Percentiles rank a stretch among this genome's conserved stretches.
Conservation (phyloP, 768 basidiomycete genomes). For the Clavulina sp. region DNA sequence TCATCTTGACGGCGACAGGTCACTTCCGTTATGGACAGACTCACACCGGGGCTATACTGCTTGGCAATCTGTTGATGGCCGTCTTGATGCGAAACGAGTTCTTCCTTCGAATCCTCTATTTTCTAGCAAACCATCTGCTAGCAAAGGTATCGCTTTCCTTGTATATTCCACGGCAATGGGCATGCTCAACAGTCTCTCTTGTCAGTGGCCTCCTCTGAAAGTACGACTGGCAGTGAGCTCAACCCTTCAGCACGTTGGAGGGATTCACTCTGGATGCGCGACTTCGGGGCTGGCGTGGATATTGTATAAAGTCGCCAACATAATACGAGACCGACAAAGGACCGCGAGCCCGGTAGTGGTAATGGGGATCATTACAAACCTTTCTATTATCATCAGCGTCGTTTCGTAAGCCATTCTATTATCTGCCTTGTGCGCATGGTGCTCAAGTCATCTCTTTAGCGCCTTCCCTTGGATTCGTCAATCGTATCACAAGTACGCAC, state of each 20-base stretch:
- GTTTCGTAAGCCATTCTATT: too few relatives aligned
- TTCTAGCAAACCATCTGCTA: conserved; percentile 52
- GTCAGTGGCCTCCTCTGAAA: conserved; percentile 50
- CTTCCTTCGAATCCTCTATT: conserved; percentile 60
- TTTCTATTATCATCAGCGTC: conserved; percentile 40
- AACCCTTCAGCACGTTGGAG: conserved; percentile 46
- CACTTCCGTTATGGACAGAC: conserved; percentile 49
- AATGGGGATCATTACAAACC: conserved; percentile 41
- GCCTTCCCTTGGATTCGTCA: conserved; percentile 71
- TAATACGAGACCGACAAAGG: conserved; percentile 30
- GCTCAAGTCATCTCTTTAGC: too few relatives aligned
- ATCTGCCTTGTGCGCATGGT: too few relatives aligned
- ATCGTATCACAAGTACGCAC: conserved; percentile 56
- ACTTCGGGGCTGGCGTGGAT: conserved; percentile 49
- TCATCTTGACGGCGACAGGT: conserved; percentile 41
- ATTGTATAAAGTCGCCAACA: conserved; percentile 40
- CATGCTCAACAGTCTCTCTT: background rate
- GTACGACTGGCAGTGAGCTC: conserved; percentile 4
- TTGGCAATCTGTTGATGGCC: conserved; percentile 55
- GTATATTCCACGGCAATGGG: background rate
- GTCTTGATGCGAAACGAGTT: conserved; percentile 70
- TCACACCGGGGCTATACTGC: conserved; percentile 53
- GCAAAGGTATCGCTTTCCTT: conserved; percentile 39
- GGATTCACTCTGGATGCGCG: conserved; percentile 63
- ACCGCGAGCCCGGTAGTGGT: conserved; percentile 40